phyloP scores from a whole-genome alignment of 805 yeast genomes.

The Kazachstania psychrophila region DNA sequence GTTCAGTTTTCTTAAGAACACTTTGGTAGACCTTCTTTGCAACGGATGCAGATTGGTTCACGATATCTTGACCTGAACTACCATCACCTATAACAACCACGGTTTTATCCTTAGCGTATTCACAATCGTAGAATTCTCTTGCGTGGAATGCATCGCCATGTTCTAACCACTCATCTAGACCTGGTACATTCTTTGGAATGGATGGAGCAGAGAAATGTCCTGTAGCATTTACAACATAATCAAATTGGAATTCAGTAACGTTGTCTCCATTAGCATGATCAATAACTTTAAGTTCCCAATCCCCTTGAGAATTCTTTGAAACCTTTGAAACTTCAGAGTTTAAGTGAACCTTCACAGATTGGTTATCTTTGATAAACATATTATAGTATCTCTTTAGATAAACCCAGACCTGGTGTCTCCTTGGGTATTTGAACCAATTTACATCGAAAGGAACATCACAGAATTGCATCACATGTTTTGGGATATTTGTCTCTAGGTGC shows the following conservation, averaged over 20 bases:
- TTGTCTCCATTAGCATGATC: slow-evolving; percentile 3
- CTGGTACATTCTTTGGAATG: slow-evolving; percentile 32
- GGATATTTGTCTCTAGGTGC: slow-evolving; percentile 60
- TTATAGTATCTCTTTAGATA: slow-evolving; percentile 52
- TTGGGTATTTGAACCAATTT: slow-evolving; percentile 45
- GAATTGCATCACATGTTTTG: slow-evolving; percentile 57
- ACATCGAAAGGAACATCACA: slow-evolving; percentile 42
- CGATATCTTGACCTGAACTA: slow-evolving; percentile 36
- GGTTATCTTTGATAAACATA: slow-evolving; percentile 16
- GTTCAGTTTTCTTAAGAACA: slow-evolving; percentile 38
- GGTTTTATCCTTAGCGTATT: slow-evolving; percentile 26
- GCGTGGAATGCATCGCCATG: slow-evolving; percentile 32
- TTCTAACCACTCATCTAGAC: slow-evolving; percentile 31
- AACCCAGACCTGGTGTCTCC: slow-evolving; percentile 47
- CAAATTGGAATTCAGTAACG: slow-evolving; percentile 26
- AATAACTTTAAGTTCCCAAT: slow-evolving; percentile 2
- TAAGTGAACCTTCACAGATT: slow-evolving; percentile 23
- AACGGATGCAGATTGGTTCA: slow-evolving; percentile 33
- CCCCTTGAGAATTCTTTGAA: slow-evolving; percentile 4
- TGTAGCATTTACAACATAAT: slow-evolving; percentile 34
- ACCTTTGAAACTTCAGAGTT: slow-evolving; percentile 17
- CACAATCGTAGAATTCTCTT: slow-evolving; percentile 31
- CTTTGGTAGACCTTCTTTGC: slow-evolving; percentile 36
- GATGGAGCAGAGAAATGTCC: slow-evolving; percentile 38
- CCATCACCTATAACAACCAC: slow-evolving; percentile 36